These are phyloP conservation scores for Kluyveromyces dobzhanskii DNA, from an alignment of 805 yeast species.

Conservation along the genomic window DNA sequence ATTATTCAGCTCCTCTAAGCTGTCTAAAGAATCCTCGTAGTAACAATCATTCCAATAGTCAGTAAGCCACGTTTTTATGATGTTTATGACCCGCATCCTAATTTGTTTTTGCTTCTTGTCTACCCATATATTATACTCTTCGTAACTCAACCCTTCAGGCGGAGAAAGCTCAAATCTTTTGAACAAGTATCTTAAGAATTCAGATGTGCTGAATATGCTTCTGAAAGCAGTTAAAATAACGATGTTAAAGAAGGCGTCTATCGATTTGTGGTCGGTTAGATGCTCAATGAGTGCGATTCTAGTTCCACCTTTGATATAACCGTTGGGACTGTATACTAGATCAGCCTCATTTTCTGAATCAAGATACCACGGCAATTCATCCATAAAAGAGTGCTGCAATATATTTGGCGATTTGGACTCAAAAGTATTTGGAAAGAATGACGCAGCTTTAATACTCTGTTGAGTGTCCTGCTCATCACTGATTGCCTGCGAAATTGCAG, in stretches of 20 bases:
- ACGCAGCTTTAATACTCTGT: background rate
- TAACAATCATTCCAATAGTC: slow-evolving; percentile 64
- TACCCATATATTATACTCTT: slow-evolving; percentile 72
- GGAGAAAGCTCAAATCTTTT: slow-evolving; percentile 64
- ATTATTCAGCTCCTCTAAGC: slow-evolving; percentile 27
- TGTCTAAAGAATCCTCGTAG: slow-evolving; percentile 34
- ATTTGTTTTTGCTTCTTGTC: slow-evolving; percentile 61
- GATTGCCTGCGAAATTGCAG: background rate
- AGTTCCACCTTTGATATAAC: slow-evolving; percentile 77
- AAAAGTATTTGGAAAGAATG: background rate
- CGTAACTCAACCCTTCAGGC: slow-evolving; percentile 81
- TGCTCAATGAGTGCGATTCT: slow-evolving; percentile 70
- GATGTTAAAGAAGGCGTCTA: slow-evolving; percentile 55
- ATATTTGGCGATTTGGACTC: background rate
- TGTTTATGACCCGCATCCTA: slow-evolving; percentile 53
- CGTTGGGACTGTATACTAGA: slow-evolving; percentile 55
- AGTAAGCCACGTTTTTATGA: slow-evolving; percentile 58
- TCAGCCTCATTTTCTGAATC: slow-evolving; percentile 58
- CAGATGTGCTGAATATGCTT: slow-evolving; percentile 61
- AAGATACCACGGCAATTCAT: slow-evolving; percentile 61
- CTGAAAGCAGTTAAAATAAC: slow-evolving; percentile 69
- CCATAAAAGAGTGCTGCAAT: slow-evolving; percentile 9
- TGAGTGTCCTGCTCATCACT: slow-evolving; percentile 8
- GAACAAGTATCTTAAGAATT: slow-evolving; percentile 50
- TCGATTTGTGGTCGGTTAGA: slow-evolving; percentile 62